These are phyloP conservation scores for Oryza punctata DNA, from an alignment of 176 grass and related monocot genomes.

Conservation along the genomic window DNA sequence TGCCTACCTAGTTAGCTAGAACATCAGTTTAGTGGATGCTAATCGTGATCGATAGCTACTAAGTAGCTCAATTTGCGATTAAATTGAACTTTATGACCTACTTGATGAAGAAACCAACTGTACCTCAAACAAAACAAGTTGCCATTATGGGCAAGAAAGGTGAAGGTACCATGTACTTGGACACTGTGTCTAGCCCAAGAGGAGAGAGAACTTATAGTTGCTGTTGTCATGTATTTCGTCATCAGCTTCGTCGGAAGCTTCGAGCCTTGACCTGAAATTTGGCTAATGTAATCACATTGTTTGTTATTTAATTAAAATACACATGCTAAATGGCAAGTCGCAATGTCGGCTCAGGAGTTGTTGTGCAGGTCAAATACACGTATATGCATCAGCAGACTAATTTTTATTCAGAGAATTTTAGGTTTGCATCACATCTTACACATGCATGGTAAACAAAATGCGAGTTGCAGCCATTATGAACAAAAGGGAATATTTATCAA, in stretches of 20 bases:
- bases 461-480: not conserved
- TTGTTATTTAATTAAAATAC: not conserved
- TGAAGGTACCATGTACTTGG: slow-evolving; percentile 23
- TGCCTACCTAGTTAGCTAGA: not conserved
- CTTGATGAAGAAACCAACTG: slow-evolving; percentile 7
- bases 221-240: not conserved
- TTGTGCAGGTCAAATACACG: not conserved
- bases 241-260: not conserved
- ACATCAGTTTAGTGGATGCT: not conserved
- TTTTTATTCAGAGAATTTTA: not conserved
- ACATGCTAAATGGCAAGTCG: not conserved
- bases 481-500: not conserved
- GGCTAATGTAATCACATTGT: not conserved
- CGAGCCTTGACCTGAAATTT: not conserved
- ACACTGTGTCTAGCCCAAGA: not conserved
- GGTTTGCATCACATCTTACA: slow-evolving; percentile 10
- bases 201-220: too few relatives aligned
- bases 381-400: not conserved
- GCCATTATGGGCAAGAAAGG: slow-evolving; percentile 25
- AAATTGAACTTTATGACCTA: not conserved
- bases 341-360: not conserved
- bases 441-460: not conserved
- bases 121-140: not conserved
- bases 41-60: not conserved
- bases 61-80: not conserved